phyloP scores from a whole-genome alignment of 2,329 filamentous ascomycete species.

The Falciphora oryzae region DNA sequence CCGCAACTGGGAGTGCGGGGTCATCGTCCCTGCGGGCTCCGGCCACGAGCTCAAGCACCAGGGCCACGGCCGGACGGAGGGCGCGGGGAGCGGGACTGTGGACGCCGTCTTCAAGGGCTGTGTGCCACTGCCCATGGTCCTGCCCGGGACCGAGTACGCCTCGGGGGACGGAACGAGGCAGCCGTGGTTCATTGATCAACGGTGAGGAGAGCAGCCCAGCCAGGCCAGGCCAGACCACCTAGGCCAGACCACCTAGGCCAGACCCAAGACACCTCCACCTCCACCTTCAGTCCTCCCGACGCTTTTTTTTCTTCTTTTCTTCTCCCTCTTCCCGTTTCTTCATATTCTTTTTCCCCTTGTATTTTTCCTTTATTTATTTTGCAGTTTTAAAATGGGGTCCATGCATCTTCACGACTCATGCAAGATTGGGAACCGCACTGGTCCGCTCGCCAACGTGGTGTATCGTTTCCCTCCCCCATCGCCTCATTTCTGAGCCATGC shows the following conservation, averaged over 20 bases:
- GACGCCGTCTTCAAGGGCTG: conserved; percentile 46
- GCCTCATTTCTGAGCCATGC: no score
- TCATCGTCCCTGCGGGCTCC: conserved; percentile 58
- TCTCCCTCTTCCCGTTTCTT: background rate
- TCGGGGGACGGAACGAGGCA: conserved; percentile 22
- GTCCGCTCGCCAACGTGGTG: no score
- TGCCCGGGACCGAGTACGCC: conserved; percentile 48
- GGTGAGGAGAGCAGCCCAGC: no score
- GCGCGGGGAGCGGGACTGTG: conserved; percentile 5
- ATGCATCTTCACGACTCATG: background rate
- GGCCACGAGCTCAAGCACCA: conserved; percentile 9
- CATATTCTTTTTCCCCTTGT: background rate
- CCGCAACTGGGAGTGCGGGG: conserved; percentile 94
- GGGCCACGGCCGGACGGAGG: no score
- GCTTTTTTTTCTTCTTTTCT: background rate
- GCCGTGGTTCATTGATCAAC: conserved; percentile 37
- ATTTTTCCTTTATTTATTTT: background rate
- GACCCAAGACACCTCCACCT: no score
- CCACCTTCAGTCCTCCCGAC: no score
- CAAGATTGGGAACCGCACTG: no score
- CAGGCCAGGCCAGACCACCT: no score
- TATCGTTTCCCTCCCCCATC: no score
- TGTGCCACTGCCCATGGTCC: conserved; percentile 59
- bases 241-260: no score
- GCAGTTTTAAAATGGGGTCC: background rate